A percentile compares a stretch with the other conserved stretches of the same genome.
These are phyloP conservation scores for Bruguiera sexangula DNA, from an alignment of 345 rosid species.

Conservation along the genomic window DNA sequence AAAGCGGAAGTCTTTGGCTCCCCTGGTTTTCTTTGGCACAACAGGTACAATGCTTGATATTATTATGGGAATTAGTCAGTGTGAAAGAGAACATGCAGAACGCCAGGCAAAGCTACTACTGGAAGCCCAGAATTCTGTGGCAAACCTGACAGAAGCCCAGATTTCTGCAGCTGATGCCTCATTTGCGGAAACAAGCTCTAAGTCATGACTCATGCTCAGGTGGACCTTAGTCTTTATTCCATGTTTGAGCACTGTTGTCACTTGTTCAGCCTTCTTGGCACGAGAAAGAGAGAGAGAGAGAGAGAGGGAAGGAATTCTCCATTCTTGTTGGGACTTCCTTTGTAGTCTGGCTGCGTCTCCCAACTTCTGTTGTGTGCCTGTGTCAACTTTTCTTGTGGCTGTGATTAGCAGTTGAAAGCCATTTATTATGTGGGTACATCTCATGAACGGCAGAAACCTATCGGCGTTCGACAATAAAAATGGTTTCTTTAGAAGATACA, in stretches of 20 bases:
- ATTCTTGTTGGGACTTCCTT: neutral
- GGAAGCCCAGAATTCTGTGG: conserved; percentile 55
- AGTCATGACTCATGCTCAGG: conserved; percentile 2
- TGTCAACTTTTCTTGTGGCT: neutral
- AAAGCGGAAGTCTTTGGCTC: conserved; percentile 77
- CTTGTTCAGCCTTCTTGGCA: neutral
- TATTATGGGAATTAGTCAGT: conserved; percentile 77
- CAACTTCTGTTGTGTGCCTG: neutral
- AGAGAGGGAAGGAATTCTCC: neutral
- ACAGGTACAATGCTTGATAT: conserved; percentile 97
- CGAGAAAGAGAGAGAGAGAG: neutral
- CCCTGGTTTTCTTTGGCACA: conserved; percentile 93
- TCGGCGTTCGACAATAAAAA: neutral
- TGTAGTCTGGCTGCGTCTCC: neutral
- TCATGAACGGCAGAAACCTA: neutral
- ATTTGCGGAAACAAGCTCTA: conserved; percentile 15
- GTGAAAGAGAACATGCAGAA: conserved; percentile 98
- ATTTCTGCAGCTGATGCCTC: conserved; percentile 35
- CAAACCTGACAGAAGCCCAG: conserved; percentile 47
- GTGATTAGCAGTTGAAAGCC: neutral
- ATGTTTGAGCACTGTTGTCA: neutral
- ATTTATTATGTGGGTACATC: neutral
- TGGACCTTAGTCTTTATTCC: neutral
- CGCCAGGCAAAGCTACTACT: conserved; percentile 71
- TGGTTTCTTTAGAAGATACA: neutral